Conservation (phyloP, 768 basidiomycete genomes). For the Rhizopogon vulgaris region DNA sequence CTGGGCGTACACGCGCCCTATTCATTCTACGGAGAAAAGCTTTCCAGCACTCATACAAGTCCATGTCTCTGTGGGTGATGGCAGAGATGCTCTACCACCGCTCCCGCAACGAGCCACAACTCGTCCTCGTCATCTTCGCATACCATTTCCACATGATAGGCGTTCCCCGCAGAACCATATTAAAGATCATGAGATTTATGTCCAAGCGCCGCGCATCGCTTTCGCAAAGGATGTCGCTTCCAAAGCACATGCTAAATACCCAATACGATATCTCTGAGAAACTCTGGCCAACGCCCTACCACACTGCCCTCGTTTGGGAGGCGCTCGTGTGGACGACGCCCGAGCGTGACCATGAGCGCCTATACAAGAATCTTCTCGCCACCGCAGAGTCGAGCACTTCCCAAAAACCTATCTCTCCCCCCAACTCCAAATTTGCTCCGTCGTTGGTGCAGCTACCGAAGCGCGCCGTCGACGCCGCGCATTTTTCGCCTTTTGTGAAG, state of each 20-base stretch:
- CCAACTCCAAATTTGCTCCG: background rate
- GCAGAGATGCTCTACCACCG: conserved; percentile 25
- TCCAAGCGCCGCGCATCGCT: background rate
- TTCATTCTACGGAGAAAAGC: conserved; percentile 15
- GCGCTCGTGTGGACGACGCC: conserved; percentile 20
- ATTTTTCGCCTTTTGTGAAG: conserved; percentile 52
- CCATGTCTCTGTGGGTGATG: conserved; percentile 20
- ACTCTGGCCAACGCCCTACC: conserved; percentile 27
- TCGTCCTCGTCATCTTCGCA: conserved; percentile 37
- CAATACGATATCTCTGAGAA: conserved; percentile 7
- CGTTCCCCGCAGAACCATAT: conserved; percentile 35
- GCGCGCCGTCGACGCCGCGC: conserved; percentile 26
- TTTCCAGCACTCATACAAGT: conserved; percentile 17
- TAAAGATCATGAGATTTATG: conserved; percentile 6
- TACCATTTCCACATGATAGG: conserved; percentile 47
- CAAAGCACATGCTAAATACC: background rate
- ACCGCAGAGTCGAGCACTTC: conserved; percentile 6
- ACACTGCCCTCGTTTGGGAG: conserved; percentile 31
- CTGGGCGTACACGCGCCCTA: conserved; percentile 14
- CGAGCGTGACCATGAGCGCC: conserved; percentile 19
- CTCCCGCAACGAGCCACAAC: conserved; percentile 8
- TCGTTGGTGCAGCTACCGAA: conserved; percentile 17
- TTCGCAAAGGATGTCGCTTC: background rate
- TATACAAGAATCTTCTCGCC: conserved; percentile 42
- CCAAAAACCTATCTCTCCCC: background rate